Evolutionary conservation across 2,329 filamentous ascomycete genomes (phyloP), one percentile per base, ranked within the genome.

Genomic region (Stagonosporopsis tanaceti): DNA sequence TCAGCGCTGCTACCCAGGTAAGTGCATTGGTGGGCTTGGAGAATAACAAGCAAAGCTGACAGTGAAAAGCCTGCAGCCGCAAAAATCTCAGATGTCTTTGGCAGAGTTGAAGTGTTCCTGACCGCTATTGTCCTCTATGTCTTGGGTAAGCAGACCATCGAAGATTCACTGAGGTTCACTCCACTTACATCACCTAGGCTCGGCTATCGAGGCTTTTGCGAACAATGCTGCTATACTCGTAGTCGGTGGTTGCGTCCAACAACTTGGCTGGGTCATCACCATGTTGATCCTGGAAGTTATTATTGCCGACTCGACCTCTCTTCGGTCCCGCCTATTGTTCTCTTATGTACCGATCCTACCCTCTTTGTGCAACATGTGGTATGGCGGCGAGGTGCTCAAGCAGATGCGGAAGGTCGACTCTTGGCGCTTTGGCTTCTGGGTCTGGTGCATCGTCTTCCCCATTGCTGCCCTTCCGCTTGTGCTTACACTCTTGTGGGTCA

Each of bases 221-320:
- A 76, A 69, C 40, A 78, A 79, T 47, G 76, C 88, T 8, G 68
- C 80, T 35, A 74, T 78, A 1, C 89, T 87, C 57, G 79, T 80
- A 17, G 85, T 80, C 4, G 87, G 66, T 20, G 61, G 64, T 15
- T 54, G 62, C 37, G 46, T 63, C 20, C 64, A 64, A 14, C 57
- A 70, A 51, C 78, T 89, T n/a, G 87, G 87, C 46, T 89, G 87
- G 68, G 89, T 87, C 11, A 81, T 81, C 63, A 78, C 88, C 25
- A 78, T 87, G 17, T 76, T 89, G 12, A 78, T 89, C 1, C 79
- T 89, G 22, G 86, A 89, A 71, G 84, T 89, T 65, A 81, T 90
- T 57, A 78, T 89, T 42, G 87, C 82, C 41, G 87, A 90, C 63
- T 80, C 87, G 25, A 88, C 87, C 2, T 89, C 87, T 1, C 83